phyloP scores from a whole-genome alignment of 2,329 filamentous ascomycete species.

The Dichotomopilus funicola region DNA sequence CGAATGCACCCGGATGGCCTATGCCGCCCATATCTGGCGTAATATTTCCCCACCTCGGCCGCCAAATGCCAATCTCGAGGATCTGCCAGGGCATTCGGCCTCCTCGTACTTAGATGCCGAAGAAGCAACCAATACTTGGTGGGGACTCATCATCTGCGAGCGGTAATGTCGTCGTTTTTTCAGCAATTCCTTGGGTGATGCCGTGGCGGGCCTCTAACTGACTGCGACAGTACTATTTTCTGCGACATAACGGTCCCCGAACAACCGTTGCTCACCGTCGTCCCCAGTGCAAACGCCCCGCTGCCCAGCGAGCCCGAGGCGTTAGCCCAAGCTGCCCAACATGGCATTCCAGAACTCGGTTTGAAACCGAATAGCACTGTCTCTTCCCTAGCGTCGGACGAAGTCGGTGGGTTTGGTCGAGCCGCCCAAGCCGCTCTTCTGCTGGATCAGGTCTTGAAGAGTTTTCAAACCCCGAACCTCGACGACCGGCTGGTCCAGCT shows the following conservation, averaged over 20 bases:
- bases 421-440: neutral
- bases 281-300: neutral
- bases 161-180: neutral
- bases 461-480: neutral
- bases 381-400: neutral
- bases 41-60: neutral
- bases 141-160: constrained; percentile 1
- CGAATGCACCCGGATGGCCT: neutral
- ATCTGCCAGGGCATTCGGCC: neutral
- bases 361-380: neutral
- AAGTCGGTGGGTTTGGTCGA: neutral
- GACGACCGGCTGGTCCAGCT: neutral
- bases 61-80: neutral
- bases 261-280: neutral
- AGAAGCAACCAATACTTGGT: neutral
- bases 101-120: neutral
- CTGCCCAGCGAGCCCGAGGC: neutral
- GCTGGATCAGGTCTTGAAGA: neutral
- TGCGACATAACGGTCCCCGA: neutral
- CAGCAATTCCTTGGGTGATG: neutral
- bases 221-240: neutral
- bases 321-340: neutral
- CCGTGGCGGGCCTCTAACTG: neutral
- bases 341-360: neutral
- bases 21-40: neutral